These are phyloP conservation scores for Hansenula lynferdii DNA, from an alignment of 1,139 yeast genomes.

Conservation along the genomic window DNA sequence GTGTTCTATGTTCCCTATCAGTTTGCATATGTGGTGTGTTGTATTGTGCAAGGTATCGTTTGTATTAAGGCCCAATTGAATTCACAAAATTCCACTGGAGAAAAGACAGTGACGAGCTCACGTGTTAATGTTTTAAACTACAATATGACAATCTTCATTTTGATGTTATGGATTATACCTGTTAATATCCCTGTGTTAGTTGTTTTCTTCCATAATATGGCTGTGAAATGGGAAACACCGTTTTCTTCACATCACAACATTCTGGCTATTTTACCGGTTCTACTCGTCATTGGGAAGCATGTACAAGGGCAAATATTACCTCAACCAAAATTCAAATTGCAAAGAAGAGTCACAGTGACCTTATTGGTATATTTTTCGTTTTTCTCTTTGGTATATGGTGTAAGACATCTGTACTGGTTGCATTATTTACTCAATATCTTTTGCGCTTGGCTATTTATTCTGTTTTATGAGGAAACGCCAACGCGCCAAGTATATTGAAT, in stretches of 20 bases:
- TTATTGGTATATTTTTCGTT: slow-evolving; percentile 41
- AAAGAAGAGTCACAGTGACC: slow-evolving; percentile 26
- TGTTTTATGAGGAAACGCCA: slow-evolving; percentile 9
- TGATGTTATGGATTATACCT: slow-evolving; percentile 66
- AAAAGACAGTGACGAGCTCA: slow-evolving; percentile 1
- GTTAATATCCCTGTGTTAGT: slow-evolving; percentile 63
- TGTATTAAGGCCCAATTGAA: slow-evolving; percentile 31
- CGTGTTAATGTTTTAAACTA: slow-evolving; percentile 34
- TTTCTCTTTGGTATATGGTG: slow-evolving; percentile 59
- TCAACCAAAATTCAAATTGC: slow-evolving; percentile 20
- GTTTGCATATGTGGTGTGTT: slow-evolving; percentile 59
- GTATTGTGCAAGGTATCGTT: slow-evolving; percentile 46
- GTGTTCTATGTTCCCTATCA: slow-evolving; percentile 73
- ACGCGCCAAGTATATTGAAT: too few species aligned
- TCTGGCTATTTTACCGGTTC: slow-evolving; percentile 59
- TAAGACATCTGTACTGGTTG: slow-evolving; percentile 65
- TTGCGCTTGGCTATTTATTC: slow-evolving; percentile 38
- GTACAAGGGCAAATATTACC: slow-evolving; percentile 28
- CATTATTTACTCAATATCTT: slow-evolving; percentile 61
- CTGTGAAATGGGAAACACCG: slow-evolving; percentile 69
- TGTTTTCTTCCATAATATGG: slow-evolving; percentile 66
- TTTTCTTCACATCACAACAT: slow-evolving; percentile 75
- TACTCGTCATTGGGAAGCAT: slow-evolving; percentile 45
- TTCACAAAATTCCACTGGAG: slow-evolving; percentile 8
- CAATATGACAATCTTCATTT: slow-evolving; percentile 47